Evolutionary conservation across 371 early-diverging fungal species (phyloP).

Genomic region (Furculomyces boomerangus): DNA sequence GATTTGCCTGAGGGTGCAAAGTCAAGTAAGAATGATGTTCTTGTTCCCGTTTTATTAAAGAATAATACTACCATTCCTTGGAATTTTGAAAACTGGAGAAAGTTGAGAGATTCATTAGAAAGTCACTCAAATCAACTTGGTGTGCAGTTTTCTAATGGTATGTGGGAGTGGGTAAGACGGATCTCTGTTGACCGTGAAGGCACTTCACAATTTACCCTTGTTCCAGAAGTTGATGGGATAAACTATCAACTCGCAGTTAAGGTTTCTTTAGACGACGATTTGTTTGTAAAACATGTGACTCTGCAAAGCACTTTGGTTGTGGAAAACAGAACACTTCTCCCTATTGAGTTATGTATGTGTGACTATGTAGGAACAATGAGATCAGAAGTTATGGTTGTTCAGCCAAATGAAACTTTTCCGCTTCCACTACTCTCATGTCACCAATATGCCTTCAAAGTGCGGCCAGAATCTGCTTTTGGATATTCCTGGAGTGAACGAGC

Average conservation of each 20-base stretch:
- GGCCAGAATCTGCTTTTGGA: constrained; percentile 69
- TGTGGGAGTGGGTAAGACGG: constrained; percentile 79
- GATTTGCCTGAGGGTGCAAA: constrained; percentile 23
- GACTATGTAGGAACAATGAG: constrained; percentile 34
- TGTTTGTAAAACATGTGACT: constrained; percentile 80
- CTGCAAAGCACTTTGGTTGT: constrained; percentile 71
- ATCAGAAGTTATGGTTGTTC: constrained; percentile 20
- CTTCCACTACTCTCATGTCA: constrained; percentile 76
- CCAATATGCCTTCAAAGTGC: constrained; percentile 50
- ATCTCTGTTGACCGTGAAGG: constrained; percentile 81
- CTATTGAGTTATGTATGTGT: constrained; percentile 63
- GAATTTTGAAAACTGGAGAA: constrained; percentile 93
- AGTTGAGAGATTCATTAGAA: constrained; percentile 54
- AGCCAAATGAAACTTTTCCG: constrained; percentile 63
- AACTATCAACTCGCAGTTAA: constrained; percentile 74
- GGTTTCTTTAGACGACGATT: constrained; percentile 42
- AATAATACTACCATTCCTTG: constrained; percentile 66
- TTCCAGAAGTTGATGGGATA: constrained; percentile 57
- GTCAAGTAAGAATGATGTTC: constrained; percentile 7
- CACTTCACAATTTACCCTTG: constrained; percentile 46
- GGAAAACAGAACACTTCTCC: constrained; percentile 57
- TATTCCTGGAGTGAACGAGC: constrained; percentile 53
- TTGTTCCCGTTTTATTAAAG: constrained; percentile 32
- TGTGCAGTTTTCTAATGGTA: constrained; percentile 64
- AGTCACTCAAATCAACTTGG: constrained; percentile 51